Evolutionary conservation across 2,329 filamentous ascomycete species (phyloP), one percentile per base, ranked within the genome.

Genomic region (Aspergillus calidoustus): DNA sequence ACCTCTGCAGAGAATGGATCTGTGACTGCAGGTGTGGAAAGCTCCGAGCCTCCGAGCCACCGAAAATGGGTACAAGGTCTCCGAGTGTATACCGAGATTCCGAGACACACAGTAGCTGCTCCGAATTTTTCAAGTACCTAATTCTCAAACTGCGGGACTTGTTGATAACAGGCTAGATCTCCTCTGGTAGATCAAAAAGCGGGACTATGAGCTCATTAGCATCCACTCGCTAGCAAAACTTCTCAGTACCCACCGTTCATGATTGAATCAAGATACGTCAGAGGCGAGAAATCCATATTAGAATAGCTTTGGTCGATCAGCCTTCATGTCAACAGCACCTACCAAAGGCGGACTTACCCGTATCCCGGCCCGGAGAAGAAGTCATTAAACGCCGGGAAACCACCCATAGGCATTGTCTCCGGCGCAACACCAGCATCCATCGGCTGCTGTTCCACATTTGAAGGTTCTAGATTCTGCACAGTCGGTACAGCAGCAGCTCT

Each of bases 181-280:
- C 67, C 11, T 70, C 63, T 1, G 66, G 67, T 7, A 71, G 64
- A 48, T 71, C 67, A 25, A 71, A 70, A 7, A 71, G 31, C 15
- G 70, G 70, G 15, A 70, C 69, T 71, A 23, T 30, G 25, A 11
- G 13, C 11, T 41, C 23, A 30, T 57, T 49, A 50, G 44, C 31
- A 7, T 6, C 7, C 30, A 11, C 17, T 38, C 25, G 13, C 13
- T 0, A 15, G 23, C 2, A 7, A 9, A 17, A 38, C 17, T 1
- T 11, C 41, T 2, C n/a, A 4, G 8, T 1, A 54, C 65, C 6
- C 65, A 72, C 70, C 65, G 28, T 74, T 72, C 72, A 72, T 74
- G 0, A 73, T 72, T 3, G 70, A 72, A 25, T 73, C 71, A 0
- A 73, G 61, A n/a, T 71, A 72, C 0, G 67, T 66, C 8, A 71